Percentiles rank a stretch among this genome's conserved stretches.
Conservation (phyloP, 2,329 filamentous ascomycete species). For the Tolypocladium inflatum region DNA sequence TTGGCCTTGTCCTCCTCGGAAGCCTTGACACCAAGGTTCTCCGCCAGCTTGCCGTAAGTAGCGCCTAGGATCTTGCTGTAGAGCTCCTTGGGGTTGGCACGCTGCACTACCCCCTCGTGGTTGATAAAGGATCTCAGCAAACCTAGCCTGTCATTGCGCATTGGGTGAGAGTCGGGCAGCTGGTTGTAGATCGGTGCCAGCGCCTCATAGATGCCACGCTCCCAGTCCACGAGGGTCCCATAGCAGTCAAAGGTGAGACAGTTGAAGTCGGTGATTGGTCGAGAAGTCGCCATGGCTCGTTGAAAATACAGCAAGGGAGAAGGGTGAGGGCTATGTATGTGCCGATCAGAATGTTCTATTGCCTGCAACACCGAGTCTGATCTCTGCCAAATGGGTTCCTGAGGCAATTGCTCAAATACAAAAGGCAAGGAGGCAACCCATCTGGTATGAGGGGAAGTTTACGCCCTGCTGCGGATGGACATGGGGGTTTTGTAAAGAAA, state of each 20-base stretch:
- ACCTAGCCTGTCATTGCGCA: constrained; percentile 25
- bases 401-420: no score
- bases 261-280: constrained; percentile 17
- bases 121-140: constrained; percentile 39
- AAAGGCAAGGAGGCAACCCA: no score
- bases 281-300: constrained; percentile 4
- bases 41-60: constrained; percentile 27
- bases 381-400: no score
- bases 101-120: constrained; percentile 38
- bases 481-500: no score
- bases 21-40: constrained; percentile 15
- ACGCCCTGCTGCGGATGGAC: no score
- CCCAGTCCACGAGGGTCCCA: constrained; percentile 73
- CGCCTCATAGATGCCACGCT: constrained; percentile 48
- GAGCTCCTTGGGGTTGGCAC: constrained; percentile 41
- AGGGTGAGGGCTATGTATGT: no score
- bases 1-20: constrained; percentile 15
- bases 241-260: constrained; percentile 68
- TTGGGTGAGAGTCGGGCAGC: constrained; percentile 27
- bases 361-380: no score
- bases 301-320: no score
- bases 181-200: constrained; percentile 38
- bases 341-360: no score
- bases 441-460: no score
- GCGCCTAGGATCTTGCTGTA: constrained; percentile 28